These are phyloP conservation scores for Neurospora sp. DNA, from an alignment of 495 filamentous ascomycete species.

Conservation along the genomic window DNA sequence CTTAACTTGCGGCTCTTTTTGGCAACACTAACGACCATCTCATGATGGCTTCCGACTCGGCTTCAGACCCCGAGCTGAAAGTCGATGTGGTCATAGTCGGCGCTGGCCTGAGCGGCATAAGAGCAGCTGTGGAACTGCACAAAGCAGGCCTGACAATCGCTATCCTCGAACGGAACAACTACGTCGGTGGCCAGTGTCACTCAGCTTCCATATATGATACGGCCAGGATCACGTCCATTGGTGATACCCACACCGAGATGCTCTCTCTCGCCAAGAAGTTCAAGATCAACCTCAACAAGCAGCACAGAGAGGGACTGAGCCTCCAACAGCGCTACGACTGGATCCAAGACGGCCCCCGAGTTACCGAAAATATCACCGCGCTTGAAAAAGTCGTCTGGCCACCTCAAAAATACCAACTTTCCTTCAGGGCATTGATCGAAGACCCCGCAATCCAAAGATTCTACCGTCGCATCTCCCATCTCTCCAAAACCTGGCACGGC, in stretches of 20 bases:
- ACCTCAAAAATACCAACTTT: not conserved
- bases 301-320: conserved; percentile 29
- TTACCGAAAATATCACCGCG: not conserved
- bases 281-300: conserved; percentile 32
- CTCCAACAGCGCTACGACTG: conserved; percentile 23
- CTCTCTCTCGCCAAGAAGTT: conserved; percentile 24
- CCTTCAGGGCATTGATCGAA: not conserved
- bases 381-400: not conserved
- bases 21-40: not conserved
- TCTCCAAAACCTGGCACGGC: conserved; percentile 4
- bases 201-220: not conserved
- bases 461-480: not conserved
- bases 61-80: not conserved
- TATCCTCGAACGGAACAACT: conserved; percentile 40
- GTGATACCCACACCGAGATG: conserved; percentile 36
- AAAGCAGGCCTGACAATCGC: conserved; percentile 30
- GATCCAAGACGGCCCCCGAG: conserved; percentile 1
- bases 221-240: conserved; percentile 20
- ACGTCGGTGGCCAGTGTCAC: conserved; percentile 42
- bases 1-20: not conserved
- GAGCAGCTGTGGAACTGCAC: conserved; percentile 32
- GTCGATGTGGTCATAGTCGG: conserved; percentile 35
- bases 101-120: conserved; percentile 39
- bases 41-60: not conserved
- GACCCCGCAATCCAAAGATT: not conserved